These are phyloP conservation scores for Salvia hispanica DNA, from an alignment of 257 asterid species.

Conservation along the genomic window DNA sequence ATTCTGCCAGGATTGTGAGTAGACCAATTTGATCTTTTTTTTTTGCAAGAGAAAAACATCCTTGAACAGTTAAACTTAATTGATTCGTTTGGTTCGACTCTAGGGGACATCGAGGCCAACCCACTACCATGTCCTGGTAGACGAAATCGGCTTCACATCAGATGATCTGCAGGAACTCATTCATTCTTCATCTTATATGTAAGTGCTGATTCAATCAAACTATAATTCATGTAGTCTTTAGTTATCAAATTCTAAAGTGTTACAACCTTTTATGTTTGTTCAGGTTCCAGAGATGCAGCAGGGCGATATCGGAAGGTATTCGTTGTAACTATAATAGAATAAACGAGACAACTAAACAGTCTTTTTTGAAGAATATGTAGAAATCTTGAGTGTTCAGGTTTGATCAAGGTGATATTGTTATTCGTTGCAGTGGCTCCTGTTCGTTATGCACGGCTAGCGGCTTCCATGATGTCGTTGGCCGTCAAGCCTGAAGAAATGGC, in stretches of 20 bases:
- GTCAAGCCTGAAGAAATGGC: conserved; percentile 32
- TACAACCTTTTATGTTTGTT: background rate
- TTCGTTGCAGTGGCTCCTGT: conserved; percentile 49
- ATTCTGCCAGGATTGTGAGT: conserved; percentile 40
- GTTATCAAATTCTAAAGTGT: background rate
- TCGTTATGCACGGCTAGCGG: conserved; percentile 51
- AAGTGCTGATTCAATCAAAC: conserved; percentile 28
- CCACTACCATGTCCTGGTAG: conserved; percentile 49
- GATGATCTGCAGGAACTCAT: conserved; percentile 52
- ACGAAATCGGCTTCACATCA: conserved; percentile 51
- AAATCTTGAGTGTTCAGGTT: background rate
- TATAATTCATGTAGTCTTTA: background rate
- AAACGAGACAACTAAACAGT: too few relatives aligned
- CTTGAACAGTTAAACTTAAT: too few relatives aligned
- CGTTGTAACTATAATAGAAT: too few relatives aligned
- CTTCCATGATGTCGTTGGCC: conserved; percentile 39
- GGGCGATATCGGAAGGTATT: conserved; percentile 53
- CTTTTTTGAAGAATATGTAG: background rate
- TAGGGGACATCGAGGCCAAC: conserved; percentile 60
- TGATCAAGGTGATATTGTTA: background rate
- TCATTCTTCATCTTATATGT: conserved; percentile 45
- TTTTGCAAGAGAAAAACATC: too few relatives aligned
- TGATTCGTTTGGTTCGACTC: too few relatives aligned
- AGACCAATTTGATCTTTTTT: background rate
- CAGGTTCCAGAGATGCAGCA: conserved; percentile 56